phyloP scores from a whole-genome alignment of 495 filamentous ascomycete genomes.

The Hypoxylon fragiforme region DNA sequence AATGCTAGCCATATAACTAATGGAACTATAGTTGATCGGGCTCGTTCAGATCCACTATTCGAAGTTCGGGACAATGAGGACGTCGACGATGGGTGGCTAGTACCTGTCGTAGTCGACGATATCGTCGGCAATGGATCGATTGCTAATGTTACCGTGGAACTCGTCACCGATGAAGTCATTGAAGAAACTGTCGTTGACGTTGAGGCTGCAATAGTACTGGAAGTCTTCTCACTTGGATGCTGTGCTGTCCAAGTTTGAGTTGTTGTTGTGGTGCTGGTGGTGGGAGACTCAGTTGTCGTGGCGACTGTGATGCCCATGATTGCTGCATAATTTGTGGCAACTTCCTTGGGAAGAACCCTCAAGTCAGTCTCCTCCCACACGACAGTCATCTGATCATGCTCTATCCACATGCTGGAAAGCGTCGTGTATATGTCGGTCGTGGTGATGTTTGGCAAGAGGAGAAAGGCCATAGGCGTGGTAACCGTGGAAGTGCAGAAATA shows the following conservation, averaged over 20 bases:
- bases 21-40: background rate
- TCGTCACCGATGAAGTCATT: background rate
- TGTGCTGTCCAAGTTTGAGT: no score
- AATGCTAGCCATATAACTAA: conserved; percentile 1
- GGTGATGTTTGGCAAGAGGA: conserved; percentile 28
- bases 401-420: conserved; percentile 27
- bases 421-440: conserved; percentile 35
- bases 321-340: conserved; percentile 16
- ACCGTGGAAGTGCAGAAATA: conserved; percentile 29
- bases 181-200: background rate
- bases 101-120: background rate
- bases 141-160: background rate
- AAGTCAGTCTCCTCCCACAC: conserved; percentile 31
- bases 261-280: background rate
- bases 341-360: conserved; percentile 10
- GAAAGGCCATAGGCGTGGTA: conserved; percentile 32
- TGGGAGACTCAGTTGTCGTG: background rate
- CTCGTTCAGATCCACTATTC: background rate
- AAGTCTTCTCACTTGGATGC: background rate
- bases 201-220: conserved; percentile 2
- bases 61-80: conserved; percentile 4
- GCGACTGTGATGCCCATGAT: conserved; percentile 26
- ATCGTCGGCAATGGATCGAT: background rate
- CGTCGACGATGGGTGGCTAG: background rate
- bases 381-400: conserved; percentile 29